Percentiles rank a stretch among this genome's conserved stretches.
These are phyloP conservation scores for Nitzschia sp. DNA, from an alignment of 108 stramenopile species.

Conservation along the genomic window DNA sequence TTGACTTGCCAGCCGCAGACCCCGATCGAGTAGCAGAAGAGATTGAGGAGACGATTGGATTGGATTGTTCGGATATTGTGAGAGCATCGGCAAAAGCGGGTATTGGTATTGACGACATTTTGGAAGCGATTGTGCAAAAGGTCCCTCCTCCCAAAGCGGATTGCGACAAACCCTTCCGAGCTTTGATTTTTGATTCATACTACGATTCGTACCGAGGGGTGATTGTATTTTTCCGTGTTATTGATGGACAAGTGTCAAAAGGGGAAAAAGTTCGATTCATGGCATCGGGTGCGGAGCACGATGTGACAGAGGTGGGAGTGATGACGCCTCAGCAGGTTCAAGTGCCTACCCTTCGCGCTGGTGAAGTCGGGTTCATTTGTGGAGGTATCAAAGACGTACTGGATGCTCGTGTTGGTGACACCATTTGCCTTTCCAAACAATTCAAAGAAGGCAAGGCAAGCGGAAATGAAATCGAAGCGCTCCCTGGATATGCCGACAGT, in stretches of 20 bases:
- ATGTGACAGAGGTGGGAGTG: slow-evolving; percentile 94
- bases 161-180: slow-evolving; percentile 64
- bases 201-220: slow-evolving; percentile 96
- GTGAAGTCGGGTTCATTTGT: slow-evolving; percentile 97
- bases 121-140: slow-evolving; percentile 87
- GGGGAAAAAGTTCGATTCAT: slow-evolving; percentile 85
- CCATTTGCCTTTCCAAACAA: slow-evolving; percentile 75
- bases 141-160: slow-evolving; percentile 88
- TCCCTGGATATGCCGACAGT: slow-evolving; percentile 84
- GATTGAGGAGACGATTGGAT: slow-evolving; percentile 94
- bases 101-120: slow-evolving; percentile 93
- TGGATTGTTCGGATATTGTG: slow-evolving; percentile 90
- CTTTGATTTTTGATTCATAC: slow-evolving; percentile 96
- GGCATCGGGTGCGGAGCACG: slow-evolving; percentile 71
- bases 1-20: slow-evolving; percentile 98
- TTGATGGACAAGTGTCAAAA: slow-evolving; percentile 86
- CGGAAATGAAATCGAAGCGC: slow-evolving; percentile 41
- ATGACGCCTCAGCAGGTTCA: slow-evolving; percentile 88
- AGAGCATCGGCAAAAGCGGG: slow-evolving; percentile 89
- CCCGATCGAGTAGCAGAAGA: slow-evolving; percentile 91
- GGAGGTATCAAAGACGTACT: slow-evolving; percentile 91
- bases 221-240: slow-evolving; percentile 94
- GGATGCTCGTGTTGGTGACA: slow-evolving; percentile 97
- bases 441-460: slow-evolving; percentile 54
- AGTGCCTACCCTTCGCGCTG: slow-evolving; percentile 61